Base-by-base conservation (phyloP, 2,329 filamentous ascomycete species). In the Neonectria faginata region DNA sequence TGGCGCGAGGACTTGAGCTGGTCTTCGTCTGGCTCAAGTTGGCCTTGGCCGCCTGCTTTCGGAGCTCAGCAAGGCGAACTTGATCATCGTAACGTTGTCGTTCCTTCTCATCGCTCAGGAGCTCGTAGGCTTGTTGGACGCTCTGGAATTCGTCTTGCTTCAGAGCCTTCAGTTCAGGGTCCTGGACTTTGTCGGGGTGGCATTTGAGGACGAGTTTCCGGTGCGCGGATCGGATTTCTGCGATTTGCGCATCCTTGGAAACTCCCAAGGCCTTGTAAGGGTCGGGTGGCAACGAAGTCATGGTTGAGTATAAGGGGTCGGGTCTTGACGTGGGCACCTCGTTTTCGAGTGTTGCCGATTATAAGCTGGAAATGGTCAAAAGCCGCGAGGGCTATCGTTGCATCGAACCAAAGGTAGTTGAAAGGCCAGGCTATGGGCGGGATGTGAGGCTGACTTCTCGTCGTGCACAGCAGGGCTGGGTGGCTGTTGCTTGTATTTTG, bases 121-220 rank as follows among this genome's bases (percentile, higher is more conserved):
- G 84, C 79, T 98, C 96, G 80, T 97, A 99, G 55, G 96, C 94
- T 73, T 94, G 89, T 78, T 97, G 94, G 36, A 98, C 92, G 77
- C 89, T 90, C 79, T 97, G 94, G 75, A 98, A 99, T 79, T 97
- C 91, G 72, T 93, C 90, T 72, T 92, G 89, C 78, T 94, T 97
- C 72, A 88, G 83, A 64, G 89, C 88, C 80, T 96, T 97, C 73
- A 92, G 83, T 16, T 88, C 83, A 57, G 91, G 89, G 74, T 97
- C 88, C 70, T 93, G 90, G 67, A 97, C 88, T 81, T 97, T 97
- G 84, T 97, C 94, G 36, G 94, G 94, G 73, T 97, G 94, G 76
- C 91, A 94, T 78, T 92, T 93, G 71, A 97, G 87, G 39, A 93
- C 92, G 44, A 97, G 89, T 79, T 97, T 97, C 73, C 92, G 89